A percentile compares a stretch with the other conserved stretches of the same genome.
Conservation (phyloP, 371 early-diverging fungal genomes). For the Nosema bombycis region DNA sequence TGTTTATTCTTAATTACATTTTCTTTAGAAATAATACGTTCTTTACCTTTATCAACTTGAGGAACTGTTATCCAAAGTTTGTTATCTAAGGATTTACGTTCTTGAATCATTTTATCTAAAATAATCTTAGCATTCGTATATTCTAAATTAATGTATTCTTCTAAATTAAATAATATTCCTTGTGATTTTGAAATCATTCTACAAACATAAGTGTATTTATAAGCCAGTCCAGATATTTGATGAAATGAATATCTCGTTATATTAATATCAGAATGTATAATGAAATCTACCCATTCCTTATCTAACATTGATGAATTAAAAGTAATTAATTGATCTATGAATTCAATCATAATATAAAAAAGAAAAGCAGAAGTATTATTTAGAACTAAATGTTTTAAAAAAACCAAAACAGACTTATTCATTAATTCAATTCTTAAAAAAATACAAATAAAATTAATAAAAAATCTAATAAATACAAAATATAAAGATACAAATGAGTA, state of each 20-base stretch:
- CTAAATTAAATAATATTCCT: slow-evolving; percentile 10
- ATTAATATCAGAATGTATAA: background rate
- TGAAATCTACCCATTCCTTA: background rate
- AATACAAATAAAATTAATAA: background rate
- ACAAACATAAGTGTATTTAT: slow-evolving; percentile 19
- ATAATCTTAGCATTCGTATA: background rate
- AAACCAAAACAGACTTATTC: background rate
- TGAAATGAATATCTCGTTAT: slow-evolving; percentile 18
- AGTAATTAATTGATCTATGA: slow-evolving; percentile 20
- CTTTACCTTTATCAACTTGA: slow-evolving; percentile 20
- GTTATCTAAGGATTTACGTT: slow-evolving; percentile 14
- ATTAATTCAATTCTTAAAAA: background rate
- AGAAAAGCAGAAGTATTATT: background rate
- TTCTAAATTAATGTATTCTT: slow-evolving; percentile 17
- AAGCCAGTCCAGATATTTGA: slow-evolving; percentile 24
- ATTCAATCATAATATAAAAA: slow-evolving; percentile 9
- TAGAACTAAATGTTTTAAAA: slow-evolving; percentile 8
- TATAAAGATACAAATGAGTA: background rate
- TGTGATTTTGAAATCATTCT: slow-evolving; percentile 13
- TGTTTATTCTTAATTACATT: slow-evolving; percentile 5
- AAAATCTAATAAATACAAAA: background rate
- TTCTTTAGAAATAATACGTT: background rate
- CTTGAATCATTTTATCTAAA: slow-evolving; percentile 18
- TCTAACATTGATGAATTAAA: slow-evolving; percentile 29
- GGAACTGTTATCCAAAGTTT: slow-evolving; percentile 35